Evolutionary conservation across 345 rosid genomes (phyloP), one percentile per base, ranked within the genome.

Genomic region (Salix purpurea): DNA sequence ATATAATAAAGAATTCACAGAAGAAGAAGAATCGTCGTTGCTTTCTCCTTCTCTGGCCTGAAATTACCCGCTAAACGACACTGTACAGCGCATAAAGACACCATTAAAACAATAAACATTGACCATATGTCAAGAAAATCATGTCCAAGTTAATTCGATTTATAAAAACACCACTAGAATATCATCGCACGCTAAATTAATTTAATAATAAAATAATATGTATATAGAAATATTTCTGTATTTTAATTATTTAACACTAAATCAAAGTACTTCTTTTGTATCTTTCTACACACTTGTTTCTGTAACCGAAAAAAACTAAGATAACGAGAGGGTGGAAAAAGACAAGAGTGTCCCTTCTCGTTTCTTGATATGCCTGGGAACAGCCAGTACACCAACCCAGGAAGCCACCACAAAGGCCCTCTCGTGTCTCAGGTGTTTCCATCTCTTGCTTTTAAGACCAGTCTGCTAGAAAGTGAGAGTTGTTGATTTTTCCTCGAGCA

Each of bases 401-500:
- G 77, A 80, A 74, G 71, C 24, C 79, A 26, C 76, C 77, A 48
- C 74, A 69, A 61, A 65, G 7, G 58, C 70, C 74, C 32, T 40
- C 71, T 12, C 61, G 71, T 46, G 74, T 26, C 73, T 42, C 46
- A 42, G 3, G 46, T 0, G 46, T 42, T 74, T 69, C 70, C 36
- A 11, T 56, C 76, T 23, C 39, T 40, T 48, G 68, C 78, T 73
- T 78, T 78, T 67, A 67, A 66, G 80, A 80, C 69, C 78, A 68
- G 72, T 37, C 0, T 56, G 61, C 74, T 66, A 64, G 79, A 18
- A 50, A 42, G 36, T 7, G 65, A 74, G 72, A 83, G 84, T 74
- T 24, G 79, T 76, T 74, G 73, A 50, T 36, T 81, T 76, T 78
- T 76, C 66, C 54, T 77, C 4, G 21, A 34, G 74, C 48, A 52